phyloP scores from a whole-genome alignment of 1,139 yeast species.

The Torulaspora globosa region DNA sequence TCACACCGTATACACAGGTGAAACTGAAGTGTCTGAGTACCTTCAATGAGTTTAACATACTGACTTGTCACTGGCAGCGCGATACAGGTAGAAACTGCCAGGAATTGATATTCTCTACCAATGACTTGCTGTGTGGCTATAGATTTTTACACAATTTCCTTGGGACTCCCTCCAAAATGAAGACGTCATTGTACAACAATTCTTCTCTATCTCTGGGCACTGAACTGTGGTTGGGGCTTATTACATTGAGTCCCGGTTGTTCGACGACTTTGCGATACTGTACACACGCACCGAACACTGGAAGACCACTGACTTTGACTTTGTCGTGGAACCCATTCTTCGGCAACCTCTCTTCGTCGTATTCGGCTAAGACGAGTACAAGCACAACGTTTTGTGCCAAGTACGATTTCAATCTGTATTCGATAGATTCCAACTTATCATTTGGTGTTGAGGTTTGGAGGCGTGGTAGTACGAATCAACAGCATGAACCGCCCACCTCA shows the following conservation, averaged over 20 bases:
- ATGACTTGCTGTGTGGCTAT: constrained; percentile 81
- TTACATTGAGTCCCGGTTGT: constrained; percentile 77
- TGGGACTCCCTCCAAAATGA: constrained; percentile 39
- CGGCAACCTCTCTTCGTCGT: constrained; percentile 87
- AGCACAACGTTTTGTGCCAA: constrained; percentile 77
- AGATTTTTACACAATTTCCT: constrained; percentile 73
- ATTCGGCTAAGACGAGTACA: constrained; percentile 75
- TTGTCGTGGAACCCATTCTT: constrained; percentile 82
- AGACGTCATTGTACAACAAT: constrained; percentile 40
- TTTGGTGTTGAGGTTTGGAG: constrained; percentile 84
- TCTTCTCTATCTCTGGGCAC: constrained; percentile 65
- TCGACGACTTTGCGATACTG: constrained; percentile 83
- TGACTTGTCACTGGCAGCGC: constrained; percentile 71
- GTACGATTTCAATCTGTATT: constrained; percentile 85
- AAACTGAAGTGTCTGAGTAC: constrained; percentile 72
- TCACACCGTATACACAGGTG: constrained; percentile 54
- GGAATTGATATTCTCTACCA: constrained; percentile 82
- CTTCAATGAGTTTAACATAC: constrained; percentile 50
- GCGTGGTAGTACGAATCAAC: constrained; percentile 9
- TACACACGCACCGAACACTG: constrained; percentile 80
- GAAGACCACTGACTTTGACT: constrained; percentile 86
- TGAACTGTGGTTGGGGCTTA: constrained; percentile 85
- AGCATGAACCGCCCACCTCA: constrained; percentile 8
- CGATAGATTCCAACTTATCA: constrained; percentile 82
- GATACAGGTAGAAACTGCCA: constrained; percentile 63